phyloP scores from a whole-genome alignment of 345 rosid genomes.

The Moringa oleifera region DNA sequence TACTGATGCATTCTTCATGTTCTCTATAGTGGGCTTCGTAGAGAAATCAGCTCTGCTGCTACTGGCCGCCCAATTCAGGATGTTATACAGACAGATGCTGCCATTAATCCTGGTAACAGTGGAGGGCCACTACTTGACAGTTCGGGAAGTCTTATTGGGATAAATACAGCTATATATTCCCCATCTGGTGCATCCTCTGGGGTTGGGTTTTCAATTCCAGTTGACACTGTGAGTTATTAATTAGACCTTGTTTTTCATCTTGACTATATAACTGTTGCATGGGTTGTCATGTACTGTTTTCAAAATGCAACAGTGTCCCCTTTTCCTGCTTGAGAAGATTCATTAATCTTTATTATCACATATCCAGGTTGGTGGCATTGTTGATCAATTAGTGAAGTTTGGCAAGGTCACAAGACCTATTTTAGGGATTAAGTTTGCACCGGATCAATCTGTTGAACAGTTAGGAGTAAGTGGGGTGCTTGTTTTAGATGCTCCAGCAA shows the following conservation, averaged over 20 bases:
- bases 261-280: not conserved
- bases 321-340: slow-evolving; percentile 7
- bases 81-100: slow-evolving; percentile 98
- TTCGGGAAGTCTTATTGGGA: slow-evolving; percentile 84
- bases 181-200: slow-evolving; percentile 99
- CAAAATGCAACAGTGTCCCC: not conserved
- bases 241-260: slow-evolving; percentile 5
- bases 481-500: slow-evolving; percentile 83
- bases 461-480: slow-evolving; percentile 98
- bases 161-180: slow-evolving; percentile 94
- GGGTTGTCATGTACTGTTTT: not conserved
- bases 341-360: slow-evolving; percentile 6
- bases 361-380: slow-evolving; percentile 81
- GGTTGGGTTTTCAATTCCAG: slow-evolving; percentile 96
- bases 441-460: slow-evolving; percentile 95
- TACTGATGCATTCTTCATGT: slow-evolving; percentile 19
- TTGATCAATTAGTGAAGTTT: slow-evolving; percentile 81
- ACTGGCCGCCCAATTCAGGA: slow-evolving; percentile 99
- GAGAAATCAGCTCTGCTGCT: slow-evolving; percentile 98
- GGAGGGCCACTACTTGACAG: slow-evolving; percentile 98
- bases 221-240: slow-evolving; percentile 74
- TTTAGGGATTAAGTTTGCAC: slow-evolving; percentile 94
- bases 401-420: slow-evolving; percentile 92
- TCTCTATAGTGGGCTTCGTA: slow-evolving; percentile 67
- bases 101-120: slow-evolving; percentile 95